A percentile compares a stretch with the other conserved stretches of the same genome.
These are phyloP conservation scores for Alternaria incomplexa DNA, from an alignment of 2,329 filamentous ascomycete genomes.

Conservation along the genomic window DNA sequence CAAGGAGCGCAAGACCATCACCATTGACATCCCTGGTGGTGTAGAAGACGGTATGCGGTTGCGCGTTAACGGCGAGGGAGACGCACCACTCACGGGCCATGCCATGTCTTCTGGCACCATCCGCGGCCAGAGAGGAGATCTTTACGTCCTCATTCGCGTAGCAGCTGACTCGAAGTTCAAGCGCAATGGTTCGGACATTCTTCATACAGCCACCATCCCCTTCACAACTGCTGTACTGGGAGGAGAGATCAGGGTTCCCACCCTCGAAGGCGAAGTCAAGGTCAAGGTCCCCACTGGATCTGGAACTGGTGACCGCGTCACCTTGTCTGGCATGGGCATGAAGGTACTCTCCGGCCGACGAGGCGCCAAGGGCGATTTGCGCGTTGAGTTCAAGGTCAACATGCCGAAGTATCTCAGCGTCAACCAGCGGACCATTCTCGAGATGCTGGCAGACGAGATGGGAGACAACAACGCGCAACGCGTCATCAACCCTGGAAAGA, in stretches of 20 bases:
- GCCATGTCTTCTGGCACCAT: conserved; percentile 64
- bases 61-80: conserved; percentile 82
- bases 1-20: conserved; percentile 81
- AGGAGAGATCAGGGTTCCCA: conserved; percentile 87
- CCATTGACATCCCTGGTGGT: conserved; percentile 89
- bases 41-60: conserved; percentile 97
- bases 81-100: conserved; percentile 79
- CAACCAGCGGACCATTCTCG: conserved; percentile 90
- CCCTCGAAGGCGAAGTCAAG: conserved; percentile 86
- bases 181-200: conserved; percentile 83
- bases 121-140: conserved; percentile 77
- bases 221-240: conserved; percentile 92
- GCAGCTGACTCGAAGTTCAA: conserved; percentile 90
- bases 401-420: conserved; percentile 94
- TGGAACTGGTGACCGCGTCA: conserved; percentile 89
- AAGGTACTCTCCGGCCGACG: conserved; percentile 70
- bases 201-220: conserved; percentile 90
- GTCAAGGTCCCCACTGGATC: conserved; percentile 92
- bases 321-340: conserved; percentile 91
- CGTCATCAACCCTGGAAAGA: conserved; percentile 79
- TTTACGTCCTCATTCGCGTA: conserved; percentile 90
- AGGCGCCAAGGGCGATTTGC: conserved; percentile 77
- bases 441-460: conserved; percentile 97
- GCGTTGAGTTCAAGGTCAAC: conserved; percentile 90
- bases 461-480: conserved; percentile 89